Evolutionary conservation across 805 yeast genomes (phyloP).

Genomic region (Trichomonascus vanleenenianus): DNA sequence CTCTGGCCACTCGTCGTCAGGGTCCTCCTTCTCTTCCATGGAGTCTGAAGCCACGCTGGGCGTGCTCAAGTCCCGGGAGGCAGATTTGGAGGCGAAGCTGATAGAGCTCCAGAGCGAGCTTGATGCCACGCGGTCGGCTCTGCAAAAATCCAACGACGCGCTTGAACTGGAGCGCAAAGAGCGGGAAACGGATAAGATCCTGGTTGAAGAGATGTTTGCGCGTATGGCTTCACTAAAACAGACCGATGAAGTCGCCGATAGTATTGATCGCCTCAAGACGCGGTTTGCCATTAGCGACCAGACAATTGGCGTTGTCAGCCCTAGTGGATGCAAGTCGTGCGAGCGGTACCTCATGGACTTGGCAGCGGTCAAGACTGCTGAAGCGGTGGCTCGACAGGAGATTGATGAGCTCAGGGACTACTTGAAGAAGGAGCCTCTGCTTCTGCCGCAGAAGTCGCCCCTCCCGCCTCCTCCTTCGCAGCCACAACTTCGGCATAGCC

Average conservation of each 20-base stretch:
- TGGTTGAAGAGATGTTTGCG: background rate
- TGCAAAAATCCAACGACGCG: background rate
- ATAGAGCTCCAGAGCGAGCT: constrained; percentile 6
- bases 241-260: background rate
- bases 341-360: constrained; percentile 24
- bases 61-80: no score
- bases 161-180: constrained; percentile 15
- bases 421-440: background rate
- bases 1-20: no score
- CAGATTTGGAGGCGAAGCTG: background rate
- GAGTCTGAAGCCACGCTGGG: no score
- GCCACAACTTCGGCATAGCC: no score
- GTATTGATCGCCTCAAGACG: constrained; percentile 1
- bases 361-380: constrained; percentile 23
- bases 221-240: background rate
- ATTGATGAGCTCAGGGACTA: constrained; percentile 21
- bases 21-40: no score
- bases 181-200: constrained; percentile 5
- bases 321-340: constrained; percentile 18
- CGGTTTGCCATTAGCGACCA: constrained; percentile 1
- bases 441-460: no score
- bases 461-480: no score
- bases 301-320: background rate
- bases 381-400: constrained; percentile 25
- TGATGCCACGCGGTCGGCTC: background rate